Base-by-base conservation (phyloP, 2,329 filamentous ascomycete genomes). In the Aureobasidium subglaciale region DNA sequence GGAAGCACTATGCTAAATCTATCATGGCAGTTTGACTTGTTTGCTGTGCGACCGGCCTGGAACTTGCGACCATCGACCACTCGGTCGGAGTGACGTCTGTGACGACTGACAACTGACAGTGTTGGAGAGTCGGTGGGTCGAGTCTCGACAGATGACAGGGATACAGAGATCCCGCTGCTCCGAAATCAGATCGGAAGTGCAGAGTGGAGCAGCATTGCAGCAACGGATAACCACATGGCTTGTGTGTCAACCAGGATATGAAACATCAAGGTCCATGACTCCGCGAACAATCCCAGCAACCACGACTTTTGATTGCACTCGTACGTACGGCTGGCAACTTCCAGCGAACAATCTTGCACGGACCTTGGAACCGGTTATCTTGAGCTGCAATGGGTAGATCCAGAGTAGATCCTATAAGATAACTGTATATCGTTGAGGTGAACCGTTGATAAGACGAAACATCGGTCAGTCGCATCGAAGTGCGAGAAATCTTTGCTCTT, bases 391-490 rank as follows among this genome's bases (percentile, higher is more conserved):
- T 45, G n/a, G 5, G 43, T 48, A 48, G 43, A 48, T 34, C 43
- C 30, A 34, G 18, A 20, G 27, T 32, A 45, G 27, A 45, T 45
- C 42, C 42, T 43, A 35, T 13, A 10, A 48, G 43, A 48, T 48
- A 48, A 48, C 20, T 35, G 43, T 35, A 48, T 15, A 48, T 35
- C 22, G 43, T 48, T 48, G 43, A 48, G 43, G 30, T 34, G 24
- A 15, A 32, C 43, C 43, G 43, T 34, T 48, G 43, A 24, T 34
- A 35, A 48, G 43, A 48, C 43, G 43, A 48, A 48, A 48, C 43
- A 48, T 48, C 43, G 29, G 30, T 35, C 43, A 25, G 13, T 48
- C 30, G 30, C 5, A 22, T 45, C 27, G 16, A 45, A 18, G 27
- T 32, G 16, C 18, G 27, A 30, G 4, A 32, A 13, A 20, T 15